A percentile compares a stretch with the other conserved stretches of the same genome.
These are phyloP conservation scores for Suillus plorans DNA, from an alignment of 768 basidiomycete species.

Conservation along the genomic window DNA sequence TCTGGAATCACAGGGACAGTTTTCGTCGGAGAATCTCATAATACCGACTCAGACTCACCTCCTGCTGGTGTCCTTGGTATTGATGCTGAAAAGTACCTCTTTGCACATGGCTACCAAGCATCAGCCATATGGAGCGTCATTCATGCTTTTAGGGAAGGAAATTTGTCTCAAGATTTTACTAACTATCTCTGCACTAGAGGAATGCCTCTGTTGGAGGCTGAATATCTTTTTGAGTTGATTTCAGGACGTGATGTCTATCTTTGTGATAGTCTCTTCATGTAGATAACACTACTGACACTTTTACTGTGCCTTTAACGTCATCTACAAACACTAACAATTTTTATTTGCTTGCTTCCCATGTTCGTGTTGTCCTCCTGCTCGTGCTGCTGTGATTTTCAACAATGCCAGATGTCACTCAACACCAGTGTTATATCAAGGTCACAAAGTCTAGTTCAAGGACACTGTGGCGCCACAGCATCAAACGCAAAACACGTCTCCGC, in stretches of 20 bases:
- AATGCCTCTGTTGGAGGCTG: conserved; percentile 2
- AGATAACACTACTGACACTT: neutral
- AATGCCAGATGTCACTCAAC: neutral
- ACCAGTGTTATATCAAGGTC: neutral
- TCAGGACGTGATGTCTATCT: neutral
- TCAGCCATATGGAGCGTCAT: conserved; percentile 3
- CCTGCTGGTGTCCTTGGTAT: neutral
- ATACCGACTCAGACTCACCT: neutral
- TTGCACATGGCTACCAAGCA: conserved; percentile 1
- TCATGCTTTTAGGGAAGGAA: neutral
- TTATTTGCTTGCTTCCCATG: neutral
- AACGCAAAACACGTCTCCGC: neutral
- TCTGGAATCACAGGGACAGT: neutral
- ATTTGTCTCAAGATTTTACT: neutral
- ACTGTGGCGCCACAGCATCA: neutral
- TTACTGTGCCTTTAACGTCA: neutral
- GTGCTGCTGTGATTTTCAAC: neutral
- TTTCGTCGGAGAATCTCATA: neutral
- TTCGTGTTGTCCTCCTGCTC: neutral
- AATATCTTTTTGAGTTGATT: conserved; percentile 5
- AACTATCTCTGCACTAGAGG: neutral
- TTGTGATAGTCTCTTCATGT: neutral
- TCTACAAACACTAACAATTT: neutral
- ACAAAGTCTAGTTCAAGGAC: neutral
- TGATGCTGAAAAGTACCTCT: conserved; percentile 1